These are phyloP conservation scores for Leptodontidium sp. DNA, from an alignment of 2,329 filamentous ascomycete genomes.

Conservation along the genomic window DNA sequence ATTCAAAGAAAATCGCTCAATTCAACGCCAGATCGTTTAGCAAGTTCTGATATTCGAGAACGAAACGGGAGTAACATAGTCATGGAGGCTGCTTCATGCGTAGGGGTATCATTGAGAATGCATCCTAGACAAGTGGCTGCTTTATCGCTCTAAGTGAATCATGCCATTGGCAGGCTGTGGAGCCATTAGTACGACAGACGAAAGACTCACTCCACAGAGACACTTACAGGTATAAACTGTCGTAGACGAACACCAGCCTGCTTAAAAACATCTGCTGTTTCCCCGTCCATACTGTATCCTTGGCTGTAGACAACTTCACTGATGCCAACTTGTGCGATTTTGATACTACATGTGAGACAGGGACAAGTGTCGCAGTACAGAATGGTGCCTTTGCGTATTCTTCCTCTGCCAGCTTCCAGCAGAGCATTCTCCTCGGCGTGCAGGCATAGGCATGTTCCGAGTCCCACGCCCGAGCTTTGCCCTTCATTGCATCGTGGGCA, in stretches of 20 bases:
- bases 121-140: neutral
- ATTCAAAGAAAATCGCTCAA: too few species aligned
- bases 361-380: conserved; percentile 97
- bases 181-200: conserved; percentile 26
- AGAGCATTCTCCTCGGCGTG: conserved; percentile 98
- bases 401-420: conserved; percentile 89
- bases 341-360: conserved; percentile 97
- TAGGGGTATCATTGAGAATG: conserved; percentile 14
- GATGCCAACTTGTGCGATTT: conserved; percentile 97
- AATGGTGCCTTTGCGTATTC: conserved; percentile 82
- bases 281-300: conserved; percentile 91
- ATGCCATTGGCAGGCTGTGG: conserved; percentile 68
- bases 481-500: conserved; percentile 87
- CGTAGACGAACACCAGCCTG: conserved; percentile 85
- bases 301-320: conserved; percentile 94
- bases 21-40: too few species aligned
- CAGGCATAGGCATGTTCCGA: conserved; percentile 93
- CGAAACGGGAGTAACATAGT: neutral
- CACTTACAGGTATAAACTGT: conserved; percentile 84
- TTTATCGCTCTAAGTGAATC: conserved; percentile 64
- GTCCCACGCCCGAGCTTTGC: conserved; percentile 71
- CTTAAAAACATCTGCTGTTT: conserved; percentile 82
- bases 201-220: conserved; percentile 16
- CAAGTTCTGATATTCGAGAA: neutral
- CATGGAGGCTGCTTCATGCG: neutral